Evolutionary conservation across 2,329 filamentous ascomycete genomes (phyloP).

Genomic region (Truncatella angustata): DNA sequence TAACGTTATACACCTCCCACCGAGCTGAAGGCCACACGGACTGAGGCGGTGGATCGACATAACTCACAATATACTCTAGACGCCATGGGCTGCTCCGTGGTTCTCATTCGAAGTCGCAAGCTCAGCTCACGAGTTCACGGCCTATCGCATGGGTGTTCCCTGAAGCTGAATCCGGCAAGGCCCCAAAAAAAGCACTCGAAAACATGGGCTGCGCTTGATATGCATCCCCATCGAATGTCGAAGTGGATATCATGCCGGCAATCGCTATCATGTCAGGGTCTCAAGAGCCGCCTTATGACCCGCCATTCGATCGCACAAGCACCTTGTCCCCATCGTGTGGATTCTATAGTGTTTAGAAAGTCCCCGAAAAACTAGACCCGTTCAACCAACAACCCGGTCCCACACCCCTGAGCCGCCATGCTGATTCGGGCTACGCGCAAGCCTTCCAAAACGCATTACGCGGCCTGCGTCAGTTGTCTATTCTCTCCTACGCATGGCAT

Average conservation of each 20-base stretch:
- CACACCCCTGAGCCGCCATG: not conserved
- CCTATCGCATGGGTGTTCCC: not conserved
- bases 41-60: not conserved
- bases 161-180: not conserved
- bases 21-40: not conserved
- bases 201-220: not conserved
- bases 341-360: not conserved
- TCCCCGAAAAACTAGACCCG: not conserved
- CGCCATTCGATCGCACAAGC: not conserved
- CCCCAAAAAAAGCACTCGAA: not conserved
- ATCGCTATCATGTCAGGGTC: not conserved
- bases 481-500: not conserved
- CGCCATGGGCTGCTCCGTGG: not conserved
- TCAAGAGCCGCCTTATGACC: not conserved
- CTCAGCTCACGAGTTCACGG: not conserved
- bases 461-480: not conserved
- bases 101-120: not conserved
- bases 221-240: not conserved
- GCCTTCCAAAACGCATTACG: not conserved
- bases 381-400: not conserved
- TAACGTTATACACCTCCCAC: constrained; percentile 7
- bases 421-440: constrained; percentile 6
- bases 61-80: constrained; percentile 4
- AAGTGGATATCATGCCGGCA: constrained; percentile 1
- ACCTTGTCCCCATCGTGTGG: not conserved